phyloP scores from a whole-genome alignment of 2,329 filamentous ascomycete genomes.

The Pseudogymnoascus destructans region DNA sequence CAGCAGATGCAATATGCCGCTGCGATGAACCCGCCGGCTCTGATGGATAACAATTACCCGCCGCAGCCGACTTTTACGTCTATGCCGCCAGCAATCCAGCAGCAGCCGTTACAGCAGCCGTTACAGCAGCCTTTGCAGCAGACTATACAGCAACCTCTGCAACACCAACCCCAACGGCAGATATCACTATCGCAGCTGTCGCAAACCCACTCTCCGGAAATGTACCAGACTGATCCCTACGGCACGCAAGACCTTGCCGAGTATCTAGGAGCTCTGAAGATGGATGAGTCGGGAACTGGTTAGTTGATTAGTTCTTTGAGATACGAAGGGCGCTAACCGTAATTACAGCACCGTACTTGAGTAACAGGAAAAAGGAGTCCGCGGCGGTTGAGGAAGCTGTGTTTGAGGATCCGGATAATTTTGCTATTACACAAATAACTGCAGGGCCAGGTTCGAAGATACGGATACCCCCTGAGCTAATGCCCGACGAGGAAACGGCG shows the following conservation, averaged over 20 bases:
- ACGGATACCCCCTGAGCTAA: conserved; percentile 80
- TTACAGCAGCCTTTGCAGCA: conserved; percentile 11
- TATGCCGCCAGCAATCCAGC: conserved; percentile 35
- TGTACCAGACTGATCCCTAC: conserved; percentile 49
- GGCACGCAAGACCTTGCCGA: conserved; percentile 62
- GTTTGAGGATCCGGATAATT: conserved; percentile 60
- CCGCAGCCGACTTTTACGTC: conserved; percentile 38
- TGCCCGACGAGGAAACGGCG: conserved; percentile 76
- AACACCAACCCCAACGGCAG: background rate
- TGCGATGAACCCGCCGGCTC: conserved; percentile 36
- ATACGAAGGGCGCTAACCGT: conserved; percentile 14
- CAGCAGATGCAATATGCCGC: conserved; percentile 40
- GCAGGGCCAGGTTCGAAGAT: conserved; percentile 62
- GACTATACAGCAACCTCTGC: background rate
- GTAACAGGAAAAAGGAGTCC: conserved; percentile 39
- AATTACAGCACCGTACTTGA: conserved; percentile 65
- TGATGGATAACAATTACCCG: conserved; percentile 39
- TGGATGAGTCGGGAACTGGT: conserved; percentile 80
- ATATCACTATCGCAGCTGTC: conserved; percentile 16
- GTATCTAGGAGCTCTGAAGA: conserved; percentile 72
- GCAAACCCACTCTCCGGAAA: conserved; percentile 32
- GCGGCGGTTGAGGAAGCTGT: conserved; percentile 46
- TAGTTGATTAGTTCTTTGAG: conserved; percentile 25
- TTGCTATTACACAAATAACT: conserved; percentile 49
- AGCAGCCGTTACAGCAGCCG: conserved; percentile 16